A percentile compares a stretch with the other conserved stretches of the same genome.
Conservation (phyloP, 2,329 filamentous ascomycete genomes). For the Alternaria ethzedia region DNA sequence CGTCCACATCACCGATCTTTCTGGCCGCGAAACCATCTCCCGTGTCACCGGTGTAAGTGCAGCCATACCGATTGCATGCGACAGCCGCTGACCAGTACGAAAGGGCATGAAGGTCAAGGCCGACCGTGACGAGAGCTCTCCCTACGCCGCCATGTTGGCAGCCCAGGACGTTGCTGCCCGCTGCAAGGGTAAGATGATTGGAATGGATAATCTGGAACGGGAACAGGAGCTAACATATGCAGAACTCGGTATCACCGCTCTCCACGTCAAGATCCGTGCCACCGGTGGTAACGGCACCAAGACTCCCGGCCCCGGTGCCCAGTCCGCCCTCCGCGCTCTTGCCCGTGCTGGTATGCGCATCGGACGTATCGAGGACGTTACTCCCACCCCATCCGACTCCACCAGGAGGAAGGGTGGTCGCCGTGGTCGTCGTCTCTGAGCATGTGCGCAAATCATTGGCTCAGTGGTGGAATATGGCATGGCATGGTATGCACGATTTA, state of each 20-base stretch:
- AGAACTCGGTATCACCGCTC: constrained; percentile 85
- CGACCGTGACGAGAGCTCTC: constrained; percentile 97
- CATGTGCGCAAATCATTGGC: constrained; percentile 52
- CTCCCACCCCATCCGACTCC: constrained; percentile 97
- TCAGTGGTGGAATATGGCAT: constrained; percentile 40
- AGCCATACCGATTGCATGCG: neutral
- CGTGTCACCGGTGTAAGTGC: constrained; percentile 89
- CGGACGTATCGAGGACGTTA: constrained; percentile 99
- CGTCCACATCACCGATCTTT: constrained; percentile 99
- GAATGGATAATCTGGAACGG: neutral
- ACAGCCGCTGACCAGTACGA: constrained; percentile 6
- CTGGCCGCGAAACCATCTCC: constrained; percentile 98
- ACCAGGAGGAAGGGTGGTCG: constrained; percentile 99
- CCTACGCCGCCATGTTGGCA: constrained; percentile 99
- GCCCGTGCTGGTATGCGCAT: constrained; percentile 99
- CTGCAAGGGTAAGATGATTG: constrained; percentile 63
- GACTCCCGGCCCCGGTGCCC: constrained; percentile 98
- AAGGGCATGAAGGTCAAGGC: constrained; percentile 90
- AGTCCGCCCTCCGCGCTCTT: constrained; percentile 97
- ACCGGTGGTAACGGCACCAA: constrained; percentile 99
- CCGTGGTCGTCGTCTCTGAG: constrained; percentile 99
- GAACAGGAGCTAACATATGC: neutral
- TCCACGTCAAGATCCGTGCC: constrained; percentile 99
- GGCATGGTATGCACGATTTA: constrained; percentile 45
- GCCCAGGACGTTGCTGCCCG: constrained; percentile 90